Evolutionary conservation across 495 filamentous ascomycete genomes (phyloP).

Genomic region (Filosporella fistucella): DNA sequence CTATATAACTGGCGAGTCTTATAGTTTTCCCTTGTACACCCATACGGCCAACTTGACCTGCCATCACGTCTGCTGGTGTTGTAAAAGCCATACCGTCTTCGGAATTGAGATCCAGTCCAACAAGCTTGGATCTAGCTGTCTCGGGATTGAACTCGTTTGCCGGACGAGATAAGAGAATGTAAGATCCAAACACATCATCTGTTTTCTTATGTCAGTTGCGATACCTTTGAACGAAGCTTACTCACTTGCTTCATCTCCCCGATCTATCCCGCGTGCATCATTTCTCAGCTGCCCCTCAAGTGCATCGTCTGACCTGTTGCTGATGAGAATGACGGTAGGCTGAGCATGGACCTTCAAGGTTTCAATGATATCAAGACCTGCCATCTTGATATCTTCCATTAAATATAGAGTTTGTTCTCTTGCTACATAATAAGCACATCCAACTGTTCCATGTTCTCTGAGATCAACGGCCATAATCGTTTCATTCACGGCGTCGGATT

Average conservation of each 20-base stretch:
- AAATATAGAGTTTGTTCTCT: conserved; percentile 71
- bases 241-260: conserved; percentile 29
- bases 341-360: conserved; percentile 71
- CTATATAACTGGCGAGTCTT: conserved; percentile 66
- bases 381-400: conserved; percentile 74
- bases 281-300: conserved; percentile 41
- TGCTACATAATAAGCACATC: conserved; percentile 83
- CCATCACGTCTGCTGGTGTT: conserved; percentile 37
- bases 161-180: conserved; percentile 67
- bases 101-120: conserved; percentile 45
- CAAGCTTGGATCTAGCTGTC: conserved; percentile 62
- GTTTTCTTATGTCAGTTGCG: neutral
- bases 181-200: conserved; percentile 46
- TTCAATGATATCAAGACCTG: conserved; percentile 66
- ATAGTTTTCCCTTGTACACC: conserved; percentile 61
- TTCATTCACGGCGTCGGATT: conserved; percentile 63
- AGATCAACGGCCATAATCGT: conserved; percentile 83
- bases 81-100: conserved; percentile 52
- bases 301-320: conserved; percentile 62
- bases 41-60: neutral
- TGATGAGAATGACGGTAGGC: conserved; percentile 75
- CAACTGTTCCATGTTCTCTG: conserved; percentile 64
- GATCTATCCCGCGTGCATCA: conserved; percentile 33
- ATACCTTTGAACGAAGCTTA: neutral
- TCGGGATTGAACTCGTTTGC: conserved; percentile 76